These are phyloP conservation scores for Trichoderma sp. DNA, from an alignment of 2,329 filamentous ascomycete genomes.

Conservation along the genomic window DNA sequence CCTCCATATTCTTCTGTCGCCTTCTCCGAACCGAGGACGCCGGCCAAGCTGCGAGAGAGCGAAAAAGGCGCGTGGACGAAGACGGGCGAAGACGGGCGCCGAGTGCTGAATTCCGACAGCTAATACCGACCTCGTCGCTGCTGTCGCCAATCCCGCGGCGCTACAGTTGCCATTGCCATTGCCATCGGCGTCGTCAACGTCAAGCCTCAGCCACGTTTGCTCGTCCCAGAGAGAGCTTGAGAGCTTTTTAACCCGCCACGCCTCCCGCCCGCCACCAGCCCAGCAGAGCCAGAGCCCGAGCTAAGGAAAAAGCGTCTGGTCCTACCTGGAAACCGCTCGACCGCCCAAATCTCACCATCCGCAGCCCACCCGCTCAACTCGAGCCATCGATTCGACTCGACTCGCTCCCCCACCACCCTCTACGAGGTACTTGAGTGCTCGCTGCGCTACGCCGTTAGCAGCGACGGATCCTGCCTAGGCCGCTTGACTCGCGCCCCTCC, in stretches of 20 bases:
- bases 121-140: neutral
- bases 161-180: neutral
- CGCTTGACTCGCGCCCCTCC: constrained; percentile 23
- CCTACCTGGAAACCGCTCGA: neutral
- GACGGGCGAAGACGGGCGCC: neutral
- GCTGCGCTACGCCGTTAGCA: constrained; percentile 8
- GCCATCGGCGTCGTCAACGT: neutral
- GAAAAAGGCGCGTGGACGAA: neutral
- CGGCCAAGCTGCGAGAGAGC: neutral
- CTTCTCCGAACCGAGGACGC: constrained; percentile 32
- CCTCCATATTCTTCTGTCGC: constrained; percentile 30
- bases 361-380: constrained; percentile 7
- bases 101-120: neutral
- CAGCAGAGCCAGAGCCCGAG: neutral
- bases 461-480: constrained; percentile 15
- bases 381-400: neutral
- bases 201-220: neutral
- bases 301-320: neutral
- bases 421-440: constrained; percentile 5
- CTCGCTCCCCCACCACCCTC: neutral
- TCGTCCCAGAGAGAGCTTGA: neutral
- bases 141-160: constrained; percentile 1
- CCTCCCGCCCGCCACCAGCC: constrained; percentile 14
- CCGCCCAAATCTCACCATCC: constrained; percentile 15
- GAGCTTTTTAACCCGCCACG: constrained; percentile 1